phyloP scores from a whole-genome alignment of 2,329 filamentous ascomycete species.

The Davidsoniella australis region DNA sequence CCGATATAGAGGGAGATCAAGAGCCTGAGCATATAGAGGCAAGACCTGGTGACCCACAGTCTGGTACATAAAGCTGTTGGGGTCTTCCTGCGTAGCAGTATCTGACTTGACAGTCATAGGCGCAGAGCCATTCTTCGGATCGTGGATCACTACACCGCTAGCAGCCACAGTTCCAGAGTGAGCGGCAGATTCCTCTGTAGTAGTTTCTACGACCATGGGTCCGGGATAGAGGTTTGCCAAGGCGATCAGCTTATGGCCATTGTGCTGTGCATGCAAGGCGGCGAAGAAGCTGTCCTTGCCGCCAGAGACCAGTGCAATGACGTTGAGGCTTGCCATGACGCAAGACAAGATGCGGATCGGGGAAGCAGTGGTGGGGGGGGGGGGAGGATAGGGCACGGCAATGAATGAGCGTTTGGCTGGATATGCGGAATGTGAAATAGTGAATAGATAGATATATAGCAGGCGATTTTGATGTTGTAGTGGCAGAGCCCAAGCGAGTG shows the following conservation, averaged over 20 bases:
- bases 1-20: slow-evolving; percentile 71
- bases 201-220: not conserved
- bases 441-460: too few species aligned
- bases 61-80: slow-evolving; percentile 99
- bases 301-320: slow-evolving; percentile 85
- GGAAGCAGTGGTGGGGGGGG: not conserved
- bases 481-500: too few species aligned
- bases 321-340: slow-evolving; percentile 35
- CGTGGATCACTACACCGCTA: slow-evolving; percentile 14
- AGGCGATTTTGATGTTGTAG: too few species aligned
- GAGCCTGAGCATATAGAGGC: slow-evolving; percentile 64
- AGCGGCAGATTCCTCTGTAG: not conserved
- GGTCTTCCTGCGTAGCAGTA: slow-evolving; percentile 28
- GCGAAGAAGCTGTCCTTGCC: slow-evolving; percentile 96
- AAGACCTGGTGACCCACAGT: slow-evolving; percentile 82
- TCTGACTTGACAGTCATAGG: slow-evolving; percentile 5
- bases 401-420: too few species aligned
- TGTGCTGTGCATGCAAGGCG: slow-evolving; percentile 70
- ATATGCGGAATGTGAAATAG: too few species aligned
- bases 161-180: slow-evolving; percentile 11
- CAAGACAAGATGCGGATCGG: not conserved
- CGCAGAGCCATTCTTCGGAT: slow-evolving; percentile 10
- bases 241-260: slow-evolving; percentile 73
- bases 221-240: slow-evolving; percentile 71
- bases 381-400: not conserved